Conservation (phyloP, 2,329 filamentous ascomycete species). For the Diaporthe sp. region DNA sequence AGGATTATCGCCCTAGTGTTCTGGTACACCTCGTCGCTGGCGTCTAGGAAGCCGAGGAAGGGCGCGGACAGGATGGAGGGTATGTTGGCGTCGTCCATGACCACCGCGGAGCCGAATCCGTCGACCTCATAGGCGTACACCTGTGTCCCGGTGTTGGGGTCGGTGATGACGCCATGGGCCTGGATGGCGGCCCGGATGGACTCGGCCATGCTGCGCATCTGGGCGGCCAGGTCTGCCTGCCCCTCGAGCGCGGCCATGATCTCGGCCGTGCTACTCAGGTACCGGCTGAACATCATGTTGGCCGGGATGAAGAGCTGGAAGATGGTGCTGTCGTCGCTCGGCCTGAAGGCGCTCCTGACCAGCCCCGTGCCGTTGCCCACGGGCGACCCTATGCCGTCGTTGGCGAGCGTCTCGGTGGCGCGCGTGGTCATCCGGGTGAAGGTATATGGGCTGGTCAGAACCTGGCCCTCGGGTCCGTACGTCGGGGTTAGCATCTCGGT, state of each 20-base stretch:
- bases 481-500: conserved; percentile 80
- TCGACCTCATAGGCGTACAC: conserved; percentile 81
- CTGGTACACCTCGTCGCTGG: conserved; percentile 74
- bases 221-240: conserved; percentile 63
- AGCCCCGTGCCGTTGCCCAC: conserved; percentile 84
- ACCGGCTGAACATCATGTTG: conserved; percentile 86
- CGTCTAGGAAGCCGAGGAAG: conserved; percentile 71
- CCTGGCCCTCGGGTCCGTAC: conserved; percentile 71
- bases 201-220: conserved; percentile 71
- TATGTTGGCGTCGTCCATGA: conserved; percentile 79
- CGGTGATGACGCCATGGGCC: conserved; percentile 63
- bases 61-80: conserved; percentile 73
- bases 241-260: conserved; percentile 59
- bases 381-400: conserved; percentile 84
- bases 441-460: conserved; percentile 76
- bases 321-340: conserved; percentile 88
- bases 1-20: conserved; percentile 83
- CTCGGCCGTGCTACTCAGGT: conserved; percentile 64
- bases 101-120: conserved; percentile 71
- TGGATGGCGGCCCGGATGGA: conserved; percentile 55
- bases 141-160: conserved; percentile 24
- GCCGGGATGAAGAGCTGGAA: conserved; percentile 90
- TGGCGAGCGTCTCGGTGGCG: conserved; percentile 48
- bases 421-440: conserved; percentile 66
- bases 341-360: conserved; percentile 88